Evolutionary conservation across 2,329 filamentous ascomycete species (phyloP).

Genomic region (Colletotrichum lupini): DNA sequence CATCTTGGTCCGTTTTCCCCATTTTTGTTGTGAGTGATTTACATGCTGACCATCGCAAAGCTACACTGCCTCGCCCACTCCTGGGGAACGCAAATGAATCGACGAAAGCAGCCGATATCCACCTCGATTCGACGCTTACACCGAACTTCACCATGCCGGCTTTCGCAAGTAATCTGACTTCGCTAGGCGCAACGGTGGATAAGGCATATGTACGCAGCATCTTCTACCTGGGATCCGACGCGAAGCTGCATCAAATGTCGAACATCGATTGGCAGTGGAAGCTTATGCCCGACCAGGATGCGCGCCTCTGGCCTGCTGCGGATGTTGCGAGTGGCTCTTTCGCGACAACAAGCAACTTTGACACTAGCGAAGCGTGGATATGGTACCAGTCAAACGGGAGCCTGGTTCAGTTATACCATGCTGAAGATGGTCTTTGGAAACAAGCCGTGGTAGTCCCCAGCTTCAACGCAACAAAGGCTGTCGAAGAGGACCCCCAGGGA

Average conservation of each 20-base stretch:
- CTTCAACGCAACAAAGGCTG: slow-evolving; percentile 38
- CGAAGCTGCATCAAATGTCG: slow-evolving; percentile 44
- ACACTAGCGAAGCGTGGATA: slow-evolving; percentile 41
- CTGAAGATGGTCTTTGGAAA: slow-evolving; percentile 44
- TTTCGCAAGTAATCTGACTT: not conserved
- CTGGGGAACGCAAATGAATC: slow-evolving; percentile 23
- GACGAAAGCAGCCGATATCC: slow-evolving; percentile 14
- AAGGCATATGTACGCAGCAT: slow-evolving; percentile 39
- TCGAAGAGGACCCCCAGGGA: slow-evolving; percentile 6
- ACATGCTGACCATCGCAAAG: slow-evolving; percentile 40
- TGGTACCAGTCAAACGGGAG: slow-evolving; percentile 48
- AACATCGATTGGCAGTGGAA: slow-evolving; percentile 45
- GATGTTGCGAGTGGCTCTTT: slow-evolving; percentile 44
- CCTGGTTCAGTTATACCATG: slow-evolving; percentile 45
- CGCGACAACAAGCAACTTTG: slow-evolving; percentile 43
- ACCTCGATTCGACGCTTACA: slow-evolving; percentile 1
- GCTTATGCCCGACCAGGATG: slow-evolving; percentile 38
- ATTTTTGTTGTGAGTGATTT: not conserved
- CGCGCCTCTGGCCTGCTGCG: slow-evolving; percentile 44
- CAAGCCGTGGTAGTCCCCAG: slow-evolving; percentile 40
- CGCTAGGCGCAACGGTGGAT: slow-evolving; percentile 37
- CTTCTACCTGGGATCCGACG: slow-evolving; percentile 52
- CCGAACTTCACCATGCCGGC: slow-evolving; percentile 24
- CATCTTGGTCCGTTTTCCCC: slow-evolving; percentile 42
- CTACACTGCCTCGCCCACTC: slow-evolving; percentile 47